These are phyloP conservation scores for Alternaria sp. DNA, from an alignment of 2,329 filamentous ascomycete species.

Conservation along the genomic window DNA sequence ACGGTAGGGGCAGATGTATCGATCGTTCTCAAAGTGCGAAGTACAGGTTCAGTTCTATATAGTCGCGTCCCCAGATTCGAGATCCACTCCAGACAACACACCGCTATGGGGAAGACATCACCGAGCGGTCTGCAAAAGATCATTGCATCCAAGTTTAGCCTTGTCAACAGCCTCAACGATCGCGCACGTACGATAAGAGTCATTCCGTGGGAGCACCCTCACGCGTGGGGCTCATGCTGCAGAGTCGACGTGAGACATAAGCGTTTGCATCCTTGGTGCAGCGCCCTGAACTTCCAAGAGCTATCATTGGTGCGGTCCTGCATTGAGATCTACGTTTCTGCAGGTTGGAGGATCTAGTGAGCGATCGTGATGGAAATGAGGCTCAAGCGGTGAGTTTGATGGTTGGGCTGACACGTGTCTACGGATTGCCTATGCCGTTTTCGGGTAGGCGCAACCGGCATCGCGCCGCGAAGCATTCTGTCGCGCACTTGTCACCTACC, in stretches of 20 bases:
- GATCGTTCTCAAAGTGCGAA: background rate
- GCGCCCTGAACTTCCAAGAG: background rate
- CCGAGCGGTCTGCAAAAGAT: constrained; percentile 3
- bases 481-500: constrained; percentile 3
- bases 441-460: background rate
- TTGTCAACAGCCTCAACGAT: background rate
- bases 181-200: constrained; percentile 9
- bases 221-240: background rate
- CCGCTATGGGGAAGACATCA: background rate
- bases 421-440: background rate
- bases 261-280: constrained; percentile 8
- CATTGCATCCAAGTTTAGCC: background rate
- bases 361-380: constrained; percentile 10
- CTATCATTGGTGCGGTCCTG: constrained; percentile 3
- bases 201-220: background rate
- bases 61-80: background rate
- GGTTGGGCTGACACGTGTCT: constrained; percentile 16
- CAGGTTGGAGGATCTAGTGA: constrained; percentile 1
- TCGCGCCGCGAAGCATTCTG: background rate
- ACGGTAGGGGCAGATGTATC: background rate
- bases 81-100: constrained; percentile 6
- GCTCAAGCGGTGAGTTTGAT: constrained; percentile 18
- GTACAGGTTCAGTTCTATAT: background rate
- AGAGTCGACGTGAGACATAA: constrained; percentile 1
- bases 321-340: background rate